Conservation (phyloP, 805 yeast species). For the Spathaspora boniae region DNA sequence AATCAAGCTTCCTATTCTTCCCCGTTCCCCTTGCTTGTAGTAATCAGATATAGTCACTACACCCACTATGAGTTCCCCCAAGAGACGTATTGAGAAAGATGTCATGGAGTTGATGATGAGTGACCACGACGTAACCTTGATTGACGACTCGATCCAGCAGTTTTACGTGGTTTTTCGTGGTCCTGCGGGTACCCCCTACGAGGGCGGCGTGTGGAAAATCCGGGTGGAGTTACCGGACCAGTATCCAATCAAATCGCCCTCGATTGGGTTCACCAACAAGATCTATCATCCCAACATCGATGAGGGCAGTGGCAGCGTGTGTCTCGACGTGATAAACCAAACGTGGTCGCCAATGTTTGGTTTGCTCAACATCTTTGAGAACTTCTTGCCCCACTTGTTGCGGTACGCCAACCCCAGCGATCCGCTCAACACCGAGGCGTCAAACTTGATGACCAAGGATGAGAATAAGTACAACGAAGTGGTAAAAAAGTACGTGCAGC, state of each 20-base stretch:
- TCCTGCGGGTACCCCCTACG: conserved; percentile 79
- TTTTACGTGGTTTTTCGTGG: conserved; percentile 83
- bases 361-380: conserved; percentile 82
- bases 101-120: conserved; percentile 97
- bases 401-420: conserved; percentile 93
- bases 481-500: conserved; percentile 69
- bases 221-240: conserved; percentile 94
- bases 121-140: conserved; percentile 80
- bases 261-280: conserved; percentile 87
- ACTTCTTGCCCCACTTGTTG: conserved; percentile 86
- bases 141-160: conserved; percentile 77
- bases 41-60: conserved; percentile 9
- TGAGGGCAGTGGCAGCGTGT: conserved; percentile 84
- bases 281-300: conserved; percentile 96
- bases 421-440: conserved; percentile 89
- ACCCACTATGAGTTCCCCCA: conserved; percentile 54
- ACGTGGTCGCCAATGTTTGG: conserved; percentile 99
- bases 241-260: conserved; percentile 93
- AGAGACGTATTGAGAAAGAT: conserved; percentile 85
- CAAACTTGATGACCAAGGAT: conserved; percentile 70
- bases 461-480: conserved; percentile 61
- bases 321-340: conserved; percentile 93
- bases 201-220: conserved; percentile 84
- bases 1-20: no score
- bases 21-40: conserved; percentile 9